phyloP scores from a whole-genome alignment of 2,329 filamentous ascomycete species.

The Botrytis fragariae region DNA sequence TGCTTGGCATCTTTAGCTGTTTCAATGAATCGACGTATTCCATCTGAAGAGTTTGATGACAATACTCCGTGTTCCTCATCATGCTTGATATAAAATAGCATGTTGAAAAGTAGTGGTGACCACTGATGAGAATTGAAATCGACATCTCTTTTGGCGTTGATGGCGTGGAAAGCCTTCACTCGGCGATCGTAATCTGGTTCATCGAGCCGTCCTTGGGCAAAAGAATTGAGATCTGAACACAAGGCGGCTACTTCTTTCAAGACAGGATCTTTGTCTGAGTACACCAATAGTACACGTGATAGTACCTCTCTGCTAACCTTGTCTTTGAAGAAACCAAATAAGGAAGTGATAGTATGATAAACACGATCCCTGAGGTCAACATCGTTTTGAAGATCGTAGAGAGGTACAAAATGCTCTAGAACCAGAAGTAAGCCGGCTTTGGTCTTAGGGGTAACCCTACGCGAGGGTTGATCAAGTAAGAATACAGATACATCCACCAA shows the following conservation, averaged over 20 bases:
- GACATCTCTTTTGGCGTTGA: conserved; percentile 61
- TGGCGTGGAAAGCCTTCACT: conserved; percentile 69
- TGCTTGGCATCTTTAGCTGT: conserved; percentile 49
- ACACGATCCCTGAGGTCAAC: conserved; percentile 60
- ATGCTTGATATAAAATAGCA: conserved; percentile 81
- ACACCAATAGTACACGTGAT: conserved; percentile 67
- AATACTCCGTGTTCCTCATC: conserved; percentile 87
- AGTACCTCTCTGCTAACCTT: conserved; percentile 71
- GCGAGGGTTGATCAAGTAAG: conserved; percentile 79
- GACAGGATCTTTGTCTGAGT: conserved; percentile 62
- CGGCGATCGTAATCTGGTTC: conserved; percentile 86
- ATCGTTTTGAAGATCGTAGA: conserved; percentile 57
- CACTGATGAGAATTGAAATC: conserved; percentile 71
- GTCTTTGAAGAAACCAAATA: conserved; percentile 91
- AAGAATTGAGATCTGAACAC: conserved; percentile 79
- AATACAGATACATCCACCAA: conserved; percentile 78
- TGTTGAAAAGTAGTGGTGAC: conserved; percentile 83
- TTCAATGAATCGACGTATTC: conserved; percentile 74
- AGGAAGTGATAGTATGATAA: conserved; percentile 70
- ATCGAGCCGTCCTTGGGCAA: conserved; percentile 67
- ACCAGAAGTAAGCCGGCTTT: conserved; percentile 80
- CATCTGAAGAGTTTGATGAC: conserved; percentile 74
- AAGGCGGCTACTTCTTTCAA: conserved; percentile 64
- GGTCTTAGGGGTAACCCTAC: conserved; percentile 75
- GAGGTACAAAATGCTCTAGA: conserved; percentile 73